These are phyloP conservation scores for Penicillium sp. DNA, from an alignment of 2,329 filamentous ascomycete genomes.

Conservation along the genomic window DNA sequence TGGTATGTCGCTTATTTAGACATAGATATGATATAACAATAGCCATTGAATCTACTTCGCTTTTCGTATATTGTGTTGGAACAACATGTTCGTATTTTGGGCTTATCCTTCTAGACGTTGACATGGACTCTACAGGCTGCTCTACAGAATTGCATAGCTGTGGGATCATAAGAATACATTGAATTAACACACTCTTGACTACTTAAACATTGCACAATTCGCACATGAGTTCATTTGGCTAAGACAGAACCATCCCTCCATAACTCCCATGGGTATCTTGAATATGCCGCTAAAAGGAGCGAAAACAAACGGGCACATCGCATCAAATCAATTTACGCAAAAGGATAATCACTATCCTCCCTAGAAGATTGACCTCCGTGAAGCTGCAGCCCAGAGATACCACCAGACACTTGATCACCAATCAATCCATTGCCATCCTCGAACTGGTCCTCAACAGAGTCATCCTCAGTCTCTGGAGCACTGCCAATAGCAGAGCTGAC, in stretches of 20 bases:
- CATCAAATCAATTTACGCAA: background rate
- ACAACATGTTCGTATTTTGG: no score
- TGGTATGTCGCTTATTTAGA: background rate
- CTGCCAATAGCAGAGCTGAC: constrained; percentile 29
- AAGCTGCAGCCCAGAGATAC: background rate
- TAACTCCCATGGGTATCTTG: constrained; percentile 10
- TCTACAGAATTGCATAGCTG: background rate
- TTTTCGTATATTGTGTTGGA: no score
- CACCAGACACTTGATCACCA: background rate
- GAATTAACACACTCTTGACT: background rate
- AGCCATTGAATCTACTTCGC: background rate
- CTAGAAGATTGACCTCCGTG: background rate
- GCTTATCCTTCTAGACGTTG: background rate
- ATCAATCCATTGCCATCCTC: background rate
- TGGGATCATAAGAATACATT: background rate
- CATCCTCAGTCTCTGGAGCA: background rate
- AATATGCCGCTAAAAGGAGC: constrained; percentile 7
- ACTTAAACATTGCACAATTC: background rate
- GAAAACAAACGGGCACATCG: background rate
- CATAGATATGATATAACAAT: background rate
- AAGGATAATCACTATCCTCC: background rate
- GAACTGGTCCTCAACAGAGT: background rate
- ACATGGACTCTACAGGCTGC: background rate
- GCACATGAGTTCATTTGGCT: background rate
- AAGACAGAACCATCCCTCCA: background rate